These are phyloP conservation scores for Aureobasidium vineae DNA, from an alignment of 2,329 filamentous ascomycete species.

Conservation along the genomic window DNA sequence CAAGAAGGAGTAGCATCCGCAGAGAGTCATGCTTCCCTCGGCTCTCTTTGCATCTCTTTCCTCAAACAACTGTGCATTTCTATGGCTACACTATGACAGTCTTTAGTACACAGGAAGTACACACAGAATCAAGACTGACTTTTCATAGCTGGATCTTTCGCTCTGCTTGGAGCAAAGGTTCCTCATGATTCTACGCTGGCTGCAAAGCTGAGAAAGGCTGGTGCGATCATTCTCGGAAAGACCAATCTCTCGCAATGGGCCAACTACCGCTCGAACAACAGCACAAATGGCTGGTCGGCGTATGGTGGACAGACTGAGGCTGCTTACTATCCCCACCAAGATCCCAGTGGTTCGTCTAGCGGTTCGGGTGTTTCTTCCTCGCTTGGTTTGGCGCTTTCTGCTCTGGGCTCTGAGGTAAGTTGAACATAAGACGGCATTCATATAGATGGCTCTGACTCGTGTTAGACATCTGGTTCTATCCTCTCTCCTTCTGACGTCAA, in stretches of 20 bases:
- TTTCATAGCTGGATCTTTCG: slow-evolving; percentile 57
- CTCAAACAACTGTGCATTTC: no score
- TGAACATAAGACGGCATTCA: background rate
- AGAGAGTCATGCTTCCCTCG: no score
- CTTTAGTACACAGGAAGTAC: no score
- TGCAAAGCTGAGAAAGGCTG: slow-evolving; percentile 59
- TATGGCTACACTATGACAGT: no score
- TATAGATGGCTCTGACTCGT: background rate
- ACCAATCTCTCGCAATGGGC: slow-evolving; percentile 65
- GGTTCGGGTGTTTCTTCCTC: slow-evolving; percentile 61
- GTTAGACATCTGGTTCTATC: slow-evolving; percentile 61
- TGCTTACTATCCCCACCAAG: slow-evolving; percentile 61
- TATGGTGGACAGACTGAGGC: slow-evolving; percentile 61
- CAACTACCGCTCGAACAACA: slow-evolving; percentile 58
- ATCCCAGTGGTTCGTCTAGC: slow-evolving; percentile 61
- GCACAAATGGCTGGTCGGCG: slow-evolving; percentile 63
- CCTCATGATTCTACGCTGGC: slow-evolving; percentile 59
- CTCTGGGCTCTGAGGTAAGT: slow-evolving; percentile 58
- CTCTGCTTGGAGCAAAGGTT: slow-evolving; percentile 59
- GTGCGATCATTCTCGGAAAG: slow-evolving; percentile 65
- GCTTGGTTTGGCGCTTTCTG: slow-evolving; percentile 58
- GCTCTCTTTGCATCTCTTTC: no score
- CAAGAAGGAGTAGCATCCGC: no score
- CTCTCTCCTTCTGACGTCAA: slow-evolving; percentile 56
- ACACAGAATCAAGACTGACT: background rate